A percentile compares a stretch with the other conserved stretches of the same genome.
phyloP scores from a whole-genome alignment of 2,329 filamentous ascomycete species.

The Hymenoscyphus linearis region DNA sequence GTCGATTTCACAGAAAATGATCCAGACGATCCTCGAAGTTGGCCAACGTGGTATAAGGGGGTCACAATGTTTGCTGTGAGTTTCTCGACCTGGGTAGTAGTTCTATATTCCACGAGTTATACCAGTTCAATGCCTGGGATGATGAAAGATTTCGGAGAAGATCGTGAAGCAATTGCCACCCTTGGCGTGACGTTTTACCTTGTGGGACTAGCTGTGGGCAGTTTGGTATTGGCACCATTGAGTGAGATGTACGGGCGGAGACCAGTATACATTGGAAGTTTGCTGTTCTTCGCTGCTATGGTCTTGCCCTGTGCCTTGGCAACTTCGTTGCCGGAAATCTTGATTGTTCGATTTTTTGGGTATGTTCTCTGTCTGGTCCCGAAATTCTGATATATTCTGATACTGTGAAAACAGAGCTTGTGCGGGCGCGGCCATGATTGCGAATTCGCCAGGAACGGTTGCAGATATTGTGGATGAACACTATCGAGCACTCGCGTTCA shows the following conservation, averaged over 20 bases:
- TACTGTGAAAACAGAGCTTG: slow-evolving; percentile 42
- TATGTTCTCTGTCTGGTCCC: slow-evolving; percentile 33
- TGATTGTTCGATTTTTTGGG: slow-evolving; percentile 71
- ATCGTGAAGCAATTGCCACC: slow-evolving; percentile 56
- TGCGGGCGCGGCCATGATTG: slow-evolving; percentile 74
- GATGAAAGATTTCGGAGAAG: slow-evolving; percentile 57
- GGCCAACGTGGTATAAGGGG: slow-evolving; percentile 48
- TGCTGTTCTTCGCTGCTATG: slow-evolving; percentile 60
- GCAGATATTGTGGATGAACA: slow-evolving; percentile 79
- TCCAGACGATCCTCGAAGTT: slow-evolving; percentile 61
- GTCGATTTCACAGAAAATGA: slow-evolving; percentile 65
- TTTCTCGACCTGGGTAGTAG: slow-evolving; percentile 38
- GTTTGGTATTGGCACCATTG: slow-evolving; percentile 67
- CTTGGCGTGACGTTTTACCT: slow-evolving; percentile 77
- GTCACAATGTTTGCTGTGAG: slow-evolving; percentile 34
- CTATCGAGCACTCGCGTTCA: slow-evolving; percentile 75
- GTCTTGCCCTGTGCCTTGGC: slow-evolving; percentile 69
- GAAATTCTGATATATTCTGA: not conserved
- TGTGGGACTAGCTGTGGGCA: slow-evolving; percentile 66
- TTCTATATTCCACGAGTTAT: slow-evolving; percentile 74
- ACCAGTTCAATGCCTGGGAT: slow-evolving; percentile 67
- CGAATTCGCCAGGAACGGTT: slow-evolving; percentile 76
- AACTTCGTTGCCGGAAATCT: slow-evolving; percentile 59
- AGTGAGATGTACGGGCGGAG: slow-evolving; percentile 65
- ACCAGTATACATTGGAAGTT: slow-evolving; percentile 63